phyloP scores from a whole-genome alignment of 2,329 filamentous ascomycete species.

The Botryotinia convoluta region DNA sequence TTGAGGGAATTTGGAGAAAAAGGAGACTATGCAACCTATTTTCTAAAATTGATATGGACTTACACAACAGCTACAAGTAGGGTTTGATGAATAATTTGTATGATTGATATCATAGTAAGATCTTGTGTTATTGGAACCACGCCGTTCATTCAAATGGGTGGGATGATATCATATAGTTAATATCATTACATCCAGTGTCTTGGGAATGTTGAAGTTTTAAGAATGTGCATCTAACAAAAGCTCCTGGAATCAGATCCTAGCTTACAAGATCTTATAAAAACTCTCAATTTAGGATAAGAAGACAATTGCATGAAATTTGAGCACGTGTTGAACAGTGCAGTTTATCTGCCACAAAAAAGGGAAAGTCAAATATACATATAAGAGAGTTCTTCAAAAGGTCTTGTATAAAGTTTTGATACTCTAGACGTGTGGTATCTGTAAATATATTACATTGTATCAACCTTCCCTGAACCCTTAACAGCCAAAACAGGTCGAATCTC shows the following conservation, averaged over 20 bases:
- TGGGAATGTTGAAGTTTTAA: neutral
- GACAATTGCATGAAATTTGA: neutral
- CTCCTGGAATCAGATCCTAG: neutral
- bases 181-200: neutral
- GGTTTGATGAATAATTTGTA: neutral
- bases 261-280: neutral
- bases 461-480: neutral
- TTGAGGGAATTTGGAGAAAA: neutral
- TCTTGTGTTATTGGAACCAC: no score
- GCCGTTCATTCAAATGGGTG: neutral
- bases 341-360: neutral
- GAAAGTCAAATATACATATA: neutral
- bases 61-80: neutral
- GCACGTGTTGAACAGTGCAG: neutral
- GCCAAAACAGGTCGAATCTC: neutral
- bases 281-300: neutral
- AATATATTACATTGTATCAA: neutral
- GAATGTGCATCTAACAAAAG: neutral
- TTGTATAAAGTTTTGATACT: neutral
- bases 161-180: neutral
- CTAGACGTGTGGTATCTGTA: neutral
- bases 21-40: neutral
- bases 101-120: neutral
- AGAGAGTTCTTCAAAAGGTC: accelerated
- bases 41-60: neutral